Percentiles rank a stretch among this genome's conserved stretches.
Conservation (phyloP, 106 monocot species). For the Cymbidium sinense region DNA sequence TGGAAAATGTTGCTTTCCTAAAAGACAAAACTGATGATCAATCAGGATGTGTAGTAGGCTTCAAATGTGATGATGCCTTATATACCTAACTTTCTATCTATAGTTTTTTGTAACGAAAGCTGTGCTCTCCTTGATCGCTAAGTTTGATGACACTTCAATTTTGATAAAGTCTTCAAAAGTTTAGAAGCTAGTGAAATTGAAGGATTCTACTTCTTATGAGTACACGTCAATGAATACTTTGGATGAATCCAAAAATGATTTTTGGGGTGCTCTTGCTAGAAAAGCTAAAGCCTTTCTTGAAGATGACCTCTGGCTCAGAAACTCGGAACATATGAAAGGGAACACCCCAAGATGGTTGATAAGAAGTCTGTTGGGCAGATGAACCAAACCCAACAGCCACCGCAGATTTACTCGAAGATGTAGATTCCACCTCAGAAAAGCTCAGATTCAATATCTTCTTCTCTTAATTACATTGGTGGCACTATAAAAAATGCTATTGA, state of each 20-base stretch:
- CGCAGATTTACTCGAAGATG: conserved; percentile 19
- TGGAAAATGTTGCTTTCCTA: too few species aligned
- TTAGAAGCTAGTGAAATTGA: too few species aligned
- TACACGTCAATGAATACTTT: conserved; percentile 56
- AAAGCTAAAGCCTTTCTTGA: conserved; percentile 71
- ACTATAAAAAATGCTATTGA: conserved; percentile 66
- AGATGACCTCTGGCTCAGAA: conserved; percentile 31
- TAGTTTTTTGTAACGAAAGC: too few species aligned
- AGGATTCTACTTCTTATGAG: conserved; percentile 50
- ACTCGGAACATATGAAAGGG: conserved; percentile 24
- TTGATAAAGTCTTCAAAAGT: too few species aligned
- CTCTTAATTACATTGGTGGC: conserved; percentile 70
- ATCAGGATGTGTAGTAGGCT: too few species aligned
- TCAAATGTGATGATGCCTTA: too few species aligned
- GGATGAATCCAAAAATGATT: conserved; percentile 58
- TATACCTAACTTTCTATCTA: too few species aligned
- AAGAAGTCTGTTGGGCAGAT: conserved; percentile 25
- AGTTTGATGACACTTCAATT: too few species aligned
- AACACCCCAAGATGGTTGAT: too few species aligned
- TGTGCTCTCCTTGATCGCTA: too few species aligned
- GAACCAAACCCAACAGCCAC: conserved; percentile 31
- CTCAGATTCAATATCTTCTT: conserved; percentile 61
- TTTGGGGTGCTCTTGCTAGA: conserved; percentile 67
- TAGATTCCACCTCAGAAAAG: conserved; percentile 55
- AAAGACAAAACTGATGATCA: too few species aligned